These are phyloP conservation scores for Pezicula rhizophila DNA, from an alignment of 2,329 filamentous ascomycete genomes.

Conservation along the genomic window DNA sequence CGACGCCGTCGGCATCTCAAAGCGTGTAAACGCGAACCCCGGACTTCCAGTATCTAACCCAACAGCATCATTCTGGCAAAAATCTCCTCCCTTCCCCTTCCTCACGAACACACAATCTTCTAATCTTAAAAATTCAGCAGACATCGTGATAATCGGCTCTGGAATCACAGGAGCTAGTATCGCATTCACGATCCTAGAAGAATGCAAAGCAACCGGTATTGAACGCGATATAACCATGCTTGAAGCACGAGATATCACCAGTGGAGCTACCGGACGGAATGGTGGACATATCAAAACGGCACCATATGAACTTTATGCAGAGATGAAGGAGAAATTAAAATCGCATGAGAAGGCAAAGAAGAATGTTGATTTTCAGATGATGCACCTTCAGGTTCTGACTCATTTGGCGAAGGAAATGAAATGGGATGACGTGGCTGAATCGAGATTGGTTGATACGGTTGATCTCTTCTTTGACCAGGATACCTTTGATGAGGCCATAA, in stretches of 20 bases:
- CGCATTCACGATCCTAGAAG: conserved; percentile 28
- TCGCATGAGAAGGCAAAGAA: conserved; percentile 30
- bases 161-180: conserved; percentile 44
- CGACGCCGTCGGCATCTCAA: too few species aligned
- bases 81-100: conserved; percentile 35
- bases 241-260: conserved; percentile 43
- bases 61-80: conserved; percentile 41
- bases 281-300: conserved; percentile 44
- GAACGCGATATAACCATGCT: conserved; percentile 34
- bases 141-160: conserved; percentile 49
- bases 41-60: conserved; percentile 36
- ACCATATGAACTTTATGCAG: conserved; percentile 36
- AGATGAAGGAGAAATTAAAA: conserved; percentile 26
- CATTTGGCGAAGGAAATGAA: too few species aligned
- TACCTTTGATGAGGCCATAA: too few species aligned
- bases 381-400: too few species aligned
- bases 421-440: too few species aligned
- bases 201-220: conserved; percentile 18
- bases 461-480: too few species aligned
- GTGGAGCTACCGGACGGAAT: conserved; percentile 48
- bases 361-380: conserved; percentile 33
- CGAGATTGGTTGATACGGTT: too few species aligned
- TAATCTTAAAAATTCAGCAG: conserved; percentile 32
- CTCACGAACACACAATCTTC: conserved; percentile 30
- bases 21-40: conserved; percentile 21